Base-by-base conservation (phyloP, 208 protist species). In the Naegleria fowleri region DNA sequence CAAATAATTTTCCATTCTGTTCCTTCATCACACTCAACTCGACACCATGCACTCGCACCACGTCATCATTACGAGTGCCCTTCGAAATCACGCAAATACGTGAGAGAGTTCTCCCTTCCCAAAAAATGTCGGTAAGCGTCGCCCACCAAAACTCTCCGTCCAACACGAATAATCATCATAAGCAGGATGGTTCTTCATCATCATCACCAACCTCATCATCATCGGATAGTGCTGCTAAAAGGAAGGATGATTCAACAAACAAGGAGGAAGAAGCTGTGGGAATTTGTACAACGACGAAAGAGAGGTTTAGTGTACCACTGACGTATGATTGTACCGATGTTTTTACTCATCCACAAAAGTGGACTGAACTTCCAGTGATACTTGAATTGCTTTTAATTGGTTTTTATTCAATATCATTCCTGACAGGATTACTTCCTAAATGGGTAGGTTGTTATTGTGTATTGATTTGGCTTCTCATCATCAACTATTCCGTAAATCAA, bases 321-420 rank as follows among this genome's bases (percentile, higher is more conserved):
- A 88, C 84, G 5, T 88, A 88, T 36, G 84, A 88, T 58, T 88
- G 84, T 58, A 52, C 41, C 22, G 84, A 88, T 9, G n/a, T 38
- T n/a, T 58, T 88, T 25, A 11, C 55, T 25, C 51, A 13, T 38
- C 43, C 39, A n/a, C 39, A 88, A 55, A 88, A 88, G n/a, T 88
- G 84, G 84, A 88, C 84, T 38, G 84, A 88, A 38, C 25, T 52
- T 36, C 84, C 84, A 48, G 84, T 88, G 3, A 38, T 55, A 16
- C 6, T 88, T 39, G 25, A 88, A 55, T 39, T 88, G 15, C 0
- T 33, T 6, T 22, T 88, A 7, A 52, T 88, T n/a, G 15, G 51
- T 36, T 58, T 55, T 19, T 88, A 88, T 39, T 38, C 9, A 19
- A 33, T n/a, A 6, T 16, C 41, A 16, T 84, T 38, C 15, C 33